Base-by-base conservation (phyloP, 352 stramenopile species). In the Globisporangium paroecandrum region DNA sequence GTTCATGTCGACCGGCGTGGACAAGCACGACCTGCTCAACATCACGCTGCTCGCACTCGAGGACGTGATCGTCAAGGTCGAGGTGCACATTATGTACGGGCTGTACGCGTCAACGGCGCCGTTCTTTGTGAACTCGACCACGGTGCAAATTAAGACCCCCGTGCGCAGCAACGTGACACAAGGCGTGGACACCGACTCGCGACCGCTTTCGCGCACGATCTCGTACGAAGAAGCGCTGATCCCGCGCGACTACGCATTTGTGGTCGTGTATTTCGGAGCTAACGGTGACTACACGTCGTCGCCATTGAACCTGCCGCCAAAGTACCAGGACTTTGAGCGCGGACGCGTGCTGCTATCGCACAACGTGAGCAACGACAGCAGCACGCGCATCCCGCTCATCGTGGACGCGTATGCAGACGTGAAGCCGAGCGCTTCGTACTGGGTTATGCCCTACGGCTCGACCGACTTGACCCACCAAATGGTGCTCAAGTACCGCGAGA, bases 31-130 rank as follows among this genome's bases (percentile, higher is more conserved):
- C 68, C 41, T 94, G 12, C 73, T 99, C 32, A 99, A 99, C 68
- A 77, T 99, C 43, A 98, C 95, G 0, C 59, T 99, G 9, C 73
- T 97, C 18, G 93, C 97, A 15, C 77, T 99, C 15, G 97, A 99
- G 59, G 97, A 99, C 79, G 77, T 98, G 22, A 83, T 97, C 8
- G 88, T 99, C 62, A 97, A 97, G 58, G 87, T 98, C 24, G 94
- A 99, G 71, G 81, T 99, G 22, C 97, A 99, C 66, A 85, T 99
- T 57, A 85, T 98, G 62, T 90, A 99, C 74, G 97, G 96, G 12
- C 56, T 99, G 18, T 98, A 95, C 58, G 69, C 93, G 0, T 73
- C 97, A 0, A 66, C 84, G 0, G 87, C 88, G 2, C 78, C 91
- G 29, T 95, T 98, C 57, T 99, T 99, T 69, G 75, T 91, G 29